Conservation (phyloP, 306 rosid genomes). For the Vicia faba region DNA sequence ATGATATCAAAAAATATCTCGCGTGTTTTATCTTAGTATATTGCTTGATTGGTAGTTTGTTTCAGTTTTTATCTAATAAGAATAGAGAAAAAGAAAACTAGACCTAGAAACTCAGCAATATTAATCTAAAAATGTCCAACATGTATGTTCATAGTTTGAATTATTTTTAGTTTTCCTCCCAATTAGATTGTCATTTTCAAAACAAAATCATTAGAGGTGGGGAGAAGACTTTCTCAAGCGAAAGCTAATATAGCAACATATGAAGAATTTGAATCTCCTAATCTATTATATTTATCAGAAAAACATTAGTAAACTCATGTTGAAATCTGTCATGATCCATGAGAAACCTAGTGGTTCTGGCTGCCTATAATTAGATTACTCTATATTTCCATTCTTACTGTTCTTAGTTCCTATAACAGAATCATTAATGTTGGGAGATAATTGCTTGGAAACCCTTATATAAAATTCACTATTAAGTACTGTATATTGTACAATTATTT, state of each 20-base stretch:
- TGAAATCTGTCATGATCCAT: slow-evolving; percentile 6
- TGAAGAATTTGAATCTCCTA: neutral
- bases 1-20: slow-evolving; percentile 3
- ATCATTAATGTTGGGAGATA: neutral
- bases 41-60: slow-evolving; percentile 32
- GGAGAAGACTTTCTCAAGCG: neutral
- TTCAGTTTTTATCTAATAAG: neutral
- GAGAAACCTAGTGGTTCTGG: neutral
- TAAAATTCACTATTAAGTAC: slow-evolving; percentile 20
- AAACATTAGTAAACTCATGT: neutral
- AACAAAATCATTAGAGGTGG: neutral
- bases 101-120: neutral
- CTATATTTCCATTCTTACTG: slow-evolving; percentile 4
- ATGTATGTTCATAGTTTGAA: slow-evolving; percentile 4
- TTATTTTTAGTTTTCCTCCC: neutral
- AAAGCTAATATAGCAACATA: neutral
- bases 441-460: neutral
- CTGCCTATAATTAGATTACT: neutral
- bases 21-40: slow-evolving; percentile 7
- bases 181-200: neutral
- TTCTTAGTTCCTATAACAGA: slow-evolving; percentile 14
- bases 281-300: neutral
- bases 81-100: slow-evolving; percentile 3
- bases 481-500: slow-evolving; percentile 2
- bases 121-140: slow-evolving; percentile 10